Evolutionary conservation across 108 stramenopile species (phyloP).

Genomic region (Asterionellopsis glacialis): DNA sequence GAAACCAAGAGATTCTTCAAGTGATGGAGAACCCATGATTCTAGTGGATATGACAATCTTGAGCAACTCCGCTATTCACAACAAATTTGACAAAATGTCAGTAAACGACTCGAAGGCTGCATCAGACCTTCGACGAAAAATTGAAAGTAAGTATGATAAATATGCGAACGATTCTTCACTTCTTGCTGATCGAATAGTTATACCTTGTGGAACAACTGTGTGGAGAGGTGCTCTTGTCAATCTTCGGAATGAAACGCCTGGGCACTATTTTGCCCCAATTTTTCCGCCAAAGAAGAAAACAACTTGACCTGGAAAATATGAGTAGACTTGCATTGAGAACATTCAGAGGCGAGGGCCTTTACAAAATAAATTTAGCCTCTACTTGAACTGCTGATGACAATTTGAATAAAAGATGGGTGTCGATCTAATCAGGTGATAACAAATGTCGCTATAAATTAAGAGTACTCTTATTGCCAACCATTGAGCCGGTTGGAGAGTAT

Average conservation of each 20-base stretch:
- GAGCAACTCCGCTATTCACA: constrained; percentile 27
- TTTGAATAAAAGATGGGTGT: too few relatives aligned
- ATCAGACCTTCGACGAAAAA: constrained; percentile 28
- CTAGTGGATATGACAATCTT: constrained; percentile 34
- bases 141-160: constrained; percentile 23
- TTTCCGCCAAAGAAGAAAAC: constrained; percentile 24
- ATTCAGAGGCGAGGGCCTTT: too few relatives aligned
- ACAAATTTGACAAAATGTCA: constrained; percentile 31
- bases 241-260: constrained; percentile 30
- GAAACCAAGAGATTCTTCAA: too few relatives aligned
- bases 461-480: too few relatives aligned
- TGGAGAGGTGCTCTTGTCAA: constrained; percentile 34
- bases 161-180: constrained; percentile 27
- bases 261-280: constrained; percentile 46
- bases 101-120: constrained; percentile 35
- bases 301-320: too few relatives aligned
- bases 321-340: too few relatives aligned
- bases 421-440: too few relatives aligned
- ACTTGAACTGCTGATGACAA: too few relatives aligned
- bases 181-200: constrained; percentile 26
- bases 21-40: constrained; percentile 27
- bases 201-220: constrained; percentile 32
- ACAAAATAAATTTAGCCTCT: too few relatives aligned
- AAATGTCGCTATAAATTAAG: too few relatives aligned
- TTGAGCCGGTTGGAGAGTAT: too few relatives aligned